These are phyloP conservation scores for Purpureocillium takamizusanense DNA, from an alignment of 2,329 filamentous ascomycete species.

Conservation along the genomic window DNA sequence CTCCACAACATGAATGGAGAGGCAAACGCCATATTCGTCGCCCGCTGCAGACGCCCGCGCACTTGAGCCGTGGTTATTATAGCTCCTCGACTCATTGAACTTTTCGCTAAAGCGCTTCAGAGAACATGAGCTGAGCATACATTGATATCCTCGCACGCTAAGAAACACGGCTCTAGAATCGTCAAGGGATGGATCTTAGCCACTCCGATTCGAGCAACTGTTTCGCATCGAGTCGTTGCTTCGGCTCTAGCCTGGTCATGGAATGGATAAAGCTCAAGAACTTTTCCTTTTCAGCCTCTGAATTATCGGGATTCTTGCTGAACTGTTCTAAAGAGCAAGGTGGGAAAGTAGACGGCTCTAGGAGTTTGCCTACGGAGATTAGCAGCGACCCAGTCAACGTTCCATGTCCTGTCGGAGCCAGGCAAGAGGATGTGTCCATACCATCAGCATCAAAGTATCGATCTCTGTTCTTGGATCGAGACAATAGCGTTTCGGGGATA, in stretches of 20 bases:
- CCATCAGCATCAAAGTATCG: constrained; percentile 6
- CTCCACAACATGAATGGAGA: no score
- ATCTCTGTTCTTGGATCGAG: constrained; percentile 4
- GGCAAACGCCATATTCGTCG: no score
- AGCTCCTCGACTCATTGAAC: no score
- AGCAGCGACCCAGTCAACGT: background rate
- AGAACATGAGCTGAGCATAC: no score
- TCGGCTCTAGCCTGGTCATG: constrained; percentile 6
- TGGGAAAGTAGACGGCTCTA: constrained; percentile 6
- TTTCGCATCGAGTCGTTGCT: constrained; percentile 5
- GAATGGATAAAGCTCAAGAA: constrained; percentile 7
- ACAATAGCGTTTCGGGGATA: constrained; percentile 7
- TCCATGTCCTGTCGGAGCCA: background rate
- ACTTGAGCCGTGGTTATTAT: no score
- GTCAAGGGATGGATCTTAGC: background rate
- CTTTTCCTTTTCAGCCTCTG: constrained; percentile 1
- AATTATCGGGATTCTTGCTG: constrained; percentile 2
- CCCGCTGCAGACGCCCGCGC: no score
- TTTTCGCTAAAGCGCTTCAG: no score
- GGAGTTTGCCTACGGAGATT: constrained; percentile 5
- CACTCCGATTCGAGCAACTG: constrained; percentile 5
- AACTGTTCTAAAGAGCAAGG: constrained; percentile 5
- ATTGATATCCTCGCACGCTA: no score
- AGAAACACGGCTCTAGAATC: no score
- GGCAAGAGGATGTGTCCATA: background rate